Base-by-base conservation (phyloP, 192 early-diverging fungal genomes). In the Backusella circina region DNA sequence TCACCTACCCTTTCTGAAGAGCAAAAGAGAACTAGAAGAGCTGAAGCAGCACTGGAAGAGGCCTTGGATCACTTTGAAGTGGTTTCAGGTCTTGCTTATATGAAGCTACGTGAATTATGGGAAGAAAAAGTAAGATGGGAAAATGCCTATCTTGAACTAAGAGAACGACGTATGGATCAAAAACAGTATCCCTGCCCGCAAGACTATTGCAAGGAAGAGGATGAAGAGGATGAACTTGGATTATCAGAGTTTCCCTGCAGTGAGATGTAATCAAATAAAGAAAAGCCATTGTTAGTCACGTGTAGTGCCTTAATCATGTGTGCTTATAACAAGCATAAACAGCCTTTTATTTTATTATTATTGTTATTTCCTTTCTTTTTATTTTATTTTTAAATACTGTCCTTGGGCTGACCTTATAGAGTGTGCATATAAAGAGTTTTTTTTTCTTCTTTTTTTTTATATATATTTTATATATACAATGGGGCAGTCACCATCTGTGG, bases 91-190 rank as follows among this genome's bases (percentile, higher is more conserved):
- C 75, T 86, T 28, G 84, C 86, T 18, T 88, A 86, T 73, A 85
- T 83, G 73, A 86, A 86, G 65, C 76, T 88, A 32, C 80, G 85
- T 64, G 86, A 85, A 65, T 78, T 88, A 71, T 79, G 82, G 82
- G 82, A 83, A 33, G 82, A 83, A 50, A 83, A 79, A 30, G 57
- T 73, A 33, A 73, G 77, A 35, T 78, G 80, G 76, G 80, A 82
- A 68, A 75, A 71, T 44, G 76, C 76, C 26, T 82, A 74, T 32
- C 50, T 78, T n/a, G 77, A 74, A 28, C 73, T 82, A 30, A 71
- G 71, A 65, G 75, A 74, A 10, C 47, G 75, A 33, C 64, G 72
- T 33, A 44, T 77, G 65, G 75, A 71, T 8, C 67, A 68, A 68
- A 68, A 68, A 68, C 32, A 68, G n/a, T 68, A 37, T 23, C 21